Evolutionary conservation across 2,329 filamentous ascomycete species (phyloP), one percentile per base, ranked within the genome.

Genomic region (Akanthomyces dipterigenus): DNA sequence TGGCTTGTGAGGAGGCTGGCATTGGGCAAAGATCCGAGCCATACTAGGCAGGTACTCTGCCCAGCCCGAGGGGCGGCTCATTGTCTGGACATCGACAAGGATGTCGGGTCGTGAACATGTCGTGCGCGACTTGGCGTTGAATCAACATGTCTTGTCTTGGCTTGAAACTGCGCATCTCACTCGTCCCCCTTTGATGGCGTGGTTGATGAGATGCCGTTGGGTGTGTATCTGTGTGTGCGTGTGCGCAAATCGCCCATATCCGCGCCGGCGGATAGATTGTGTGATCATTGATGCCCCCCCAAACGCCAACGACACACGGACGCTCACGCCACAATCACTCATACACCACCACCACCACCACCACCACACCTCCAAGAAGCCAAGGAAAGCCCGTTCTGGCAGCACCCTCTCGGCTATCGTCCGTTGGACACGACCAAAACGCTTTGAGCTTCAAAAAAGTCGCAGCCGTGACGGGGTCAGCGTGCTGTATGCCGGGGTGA

Each of bases 381-480:
- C 24, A 20, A 34, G 31, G n/a, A 51, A 38, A 40, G 24, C 48
- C 46, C 16, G 7, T 48, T 51, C 11, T 5, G 31, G 5, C 31
- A 34, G 56, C 31, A 31, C 22, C 6, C 38, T n/a, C 31, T 59
- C 56, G 56, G 56, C 48, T 59, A 51, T 51, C 46, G 56, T 59
- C 56, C 56, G 56, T 59, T 42, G n/a, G 6, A 58, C 22, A 34
- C 34, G 4, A 20, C 9, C 12, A 51, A 14, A 50, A 45, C 7
- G 48, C 18, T 42, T 40, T 20, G 20, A 9, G 49, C 50, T 40
- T 40, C 22, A 36, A 51, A 18, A 36, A 51, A 18, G 9, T 11
- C 6, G 26, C 26, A 9, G 46, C 8, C 46, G 31, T 49, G 45
- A 18, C 40, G 9, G 5, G 26, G 46, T 50, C 20, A 50, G 46